Percentiles rank a stretch among this genome's conserved stretches.
phyloP scores from a whole-genome alignment of 805 yeast genomes.

The Saturnispora diversa region DNA sequence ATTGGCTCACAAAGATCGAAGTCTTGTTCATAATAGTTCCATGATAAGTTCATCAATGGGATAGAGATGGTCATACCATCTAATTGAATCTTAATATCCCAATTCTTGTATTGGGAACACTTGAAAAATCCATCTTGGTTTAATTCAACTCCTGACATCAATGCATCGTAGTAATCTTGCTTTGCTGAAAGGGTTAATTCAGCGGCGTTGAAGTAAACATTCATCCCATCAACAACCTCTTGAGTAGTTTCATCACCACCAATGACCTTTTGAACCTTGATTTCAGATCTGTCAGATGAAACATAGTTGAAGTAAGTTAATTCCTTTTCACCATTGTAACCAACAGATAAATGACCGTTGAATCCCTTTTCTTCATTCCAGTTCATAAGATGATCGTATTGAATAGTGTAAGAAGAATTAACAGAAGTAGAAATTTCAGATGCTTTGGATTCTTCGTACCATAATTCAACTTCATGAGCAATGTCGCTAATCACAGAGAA shows the following conservation, averaged over 20 bases:
- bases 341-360: not conserved
- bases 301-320: slow-evolving; percentile 5
- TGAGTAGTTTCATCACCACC: slow-evolving; percentile 1
- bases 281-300: not conserved
- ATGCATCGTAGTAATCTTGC: slow-evolving; percentile 8
- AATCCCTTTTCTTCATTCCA: slow-evolving; percentile 6
- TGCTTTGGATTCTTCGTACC: not conserved
- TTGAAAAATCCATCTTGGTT: slow-evolving; percentile 13
- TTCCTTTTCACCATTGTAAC: not conserved
- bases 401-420: not conserved
- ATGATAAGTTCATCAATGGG: slow-evolving; percentile 17
- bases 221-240: not conserved
- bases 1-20: slow-evolving; percentile 20
- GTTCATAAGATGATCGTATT: slow-evolving; percentile 6
- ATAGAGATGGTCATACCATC: slow-evolving; percentile 11
- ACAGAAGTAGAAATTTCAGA: not conserved
- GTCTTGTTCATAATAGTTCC: slow-evolving; percentile 15
- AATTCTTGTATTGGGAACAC: slow-evolving; percentile 18
- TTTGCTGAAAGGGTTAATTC: slow-evolving; percentile 16
- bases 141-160: slow-evolving; percentile 9
- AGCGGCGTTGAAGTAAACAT: slow-evolving; percentile 16
- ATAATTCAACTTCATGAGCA: not conserved
- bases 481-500: not conserved
- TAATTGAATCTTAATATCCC: slow-evolving; percentile 9
- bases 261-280: not conserved